Conservation (phyloP, 495 filamentous ascomycete genomes). For the Clohesyomyces aquaticus region DNA sequence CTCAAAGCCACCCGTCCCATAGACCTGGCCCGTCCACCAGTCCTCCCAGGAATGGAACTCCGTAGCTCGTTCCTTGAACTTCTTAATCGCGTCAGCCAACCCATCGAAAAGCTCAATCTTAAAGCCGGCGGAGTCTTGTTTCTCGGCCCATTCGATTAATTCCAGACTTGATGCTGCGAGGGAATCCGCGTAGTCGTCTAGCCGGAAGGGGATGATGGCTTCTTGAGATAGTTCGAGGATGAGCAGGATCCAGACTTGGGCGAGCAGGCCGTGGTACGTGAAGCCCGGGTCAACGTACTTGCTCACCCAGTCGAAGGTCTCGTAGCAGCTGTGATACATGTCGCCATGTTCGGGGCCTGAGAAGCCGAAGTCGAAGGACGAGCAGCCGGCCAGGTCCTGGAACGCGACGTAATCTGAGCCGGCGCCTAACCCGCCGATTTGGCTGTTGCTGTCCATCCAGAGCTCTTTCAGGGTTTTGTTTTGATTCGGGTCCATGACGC, state of each 20-base stretch:
- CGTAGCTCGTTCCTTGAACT: conserved; percentile 61
- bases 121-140: conserved; percentile 51
- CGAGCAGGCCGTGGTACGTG: conserved; percentile 76
- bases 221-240: conserved; percentile 82
- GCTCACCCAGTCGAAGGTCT: conserved; percentile 86
- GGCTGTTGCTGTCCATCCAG: conserved; percentile 69
- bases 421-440: conserved; percentile 68
- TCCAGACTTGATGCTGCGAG: conserved; percentile 65
- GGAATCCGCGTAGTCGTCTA: conserved; percentile 71
- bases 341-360: conserved; percentile 58
- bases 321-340: conserved; percentile 84
- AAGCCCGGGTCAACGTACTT: conserved; percentile 79
- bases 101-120: conserved; percentile 54
- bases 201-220: conserved; percentile 80
- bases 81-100: conserved; percentile 62
- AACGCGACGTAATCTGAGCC: conserved; percentile 92
- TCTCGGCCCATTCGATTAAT: conserved; percentile 61
- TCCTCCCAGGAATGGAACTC: conserved; percentile 74
- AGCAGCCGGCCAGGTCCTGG: conserved; percentile 90
- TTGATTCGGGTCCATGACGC: conserved; percentile 69
- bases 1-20: conserved; percentile 71
- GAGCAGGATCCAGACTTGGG: conserved; percentile 79
- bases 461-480: conserved; percentile 75
- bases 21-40: conserved; percentile 69
- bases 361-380: conserved; percentile 86